Base-by-base conservation (phyloP, 2,329 filamentous ascomycete species). In the Fusarium tanahbumbuense region DNA sequence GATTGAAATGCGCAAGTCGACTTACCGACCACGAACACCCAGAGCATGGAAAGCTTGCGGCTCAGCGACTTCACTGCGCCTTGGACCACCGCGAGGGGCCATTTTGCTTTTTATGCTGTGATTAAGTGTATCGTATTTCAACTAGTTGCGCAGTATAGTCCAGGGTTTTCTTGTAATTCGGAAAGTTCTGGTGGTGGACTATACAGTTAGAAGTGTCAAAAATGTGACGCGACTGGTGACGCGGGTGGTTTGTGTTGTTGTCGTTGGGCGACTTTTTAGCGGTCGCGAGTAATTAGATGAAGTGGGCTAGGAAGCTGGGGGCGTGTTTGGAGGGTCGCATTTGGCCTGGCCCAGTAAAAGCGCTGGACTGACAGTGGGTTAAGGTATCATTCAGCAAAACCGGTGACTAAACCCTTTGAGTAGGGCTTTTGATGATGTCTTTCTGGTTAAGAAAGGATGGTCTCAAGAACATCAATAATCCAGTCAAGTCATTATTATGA, bases 21-120 rank as follows among this genome's bases (percentile, higher is more conserved):
- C 80, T 45, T 76, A 83, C 81, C 81, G 80, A 65, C 81, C 81
- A 59, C 76, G 77, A 28, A 77, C 71, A 47, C 81, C 78, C 18
- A 81, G 73, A 70, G 78, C 72, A 65, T 80, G 75, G 59, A 80
- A 72, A 45, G 72, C 78, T 67, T 80, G 73, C 25, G 75, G 75
- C 64, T 78, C 76, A 55, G 72, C 64, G 55, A 70, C 74, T 56
- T 77, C 75, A 54, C 73, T 73, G 64, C 78, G 77, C 67, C 72
- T 74, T 25, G 68, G 27, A 41, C 61, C 76, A 60, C 63, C 76
- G 61, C 77, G 78, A 60, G 78, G 76, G 64, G 78, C 77, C 80
- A 81, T 81, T 47, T 49, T 60, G 42, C 49, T 48, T 55, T 44
- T 57, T 30, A n/a, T 57, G 18, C 18, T n/a, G 16, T n/a, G 18